phyloP scores from a whole-genome alignment of 1,284 basidiomycete genomes.

The Omphalotus olearius region DNA sequence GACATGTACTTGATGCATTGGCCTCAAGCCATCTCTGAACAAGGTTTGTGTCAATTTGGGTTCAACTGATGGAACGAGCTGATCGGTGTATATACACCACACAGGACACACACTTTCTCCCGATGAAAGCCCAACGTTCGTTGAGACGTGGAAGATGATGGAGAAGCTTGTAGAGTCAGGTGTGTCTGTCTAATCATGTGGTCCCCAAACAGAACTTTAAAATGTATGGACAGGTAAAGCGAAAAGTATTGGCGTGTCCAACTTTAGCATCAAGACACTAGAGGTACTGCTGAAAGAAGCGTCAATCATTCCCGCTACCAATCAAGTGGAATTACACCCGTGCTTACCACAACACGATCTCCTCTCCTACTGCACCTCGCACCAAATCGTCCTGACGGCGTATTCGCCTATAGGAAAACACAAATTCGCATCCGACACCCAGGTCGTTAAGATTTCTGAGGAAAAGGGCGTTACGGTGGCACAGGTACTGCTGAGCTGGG shows the following conservation, averaged over 20 bases:
- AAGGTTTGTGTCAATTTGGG: conserved; percentile 5
- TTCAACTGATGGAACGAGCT: not conserved
- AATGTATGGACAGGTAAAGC: conserved; percentile 35
- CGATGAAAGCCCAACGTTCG: conserved; percentile 20
- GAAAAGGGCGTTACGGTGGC: conserved; percentile 34
- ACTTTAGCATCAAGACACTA: conserved; percentile 42
- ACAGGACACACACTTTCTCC: conserved; percentile 15
- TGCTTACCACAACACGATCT: conserved; percentile 49
- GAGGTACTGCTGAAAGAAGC: conserved; percentile 16
- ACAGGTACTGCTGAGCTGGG: conserved; percentile 26
- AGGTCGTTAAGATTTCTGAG: conserved; percentile 35
- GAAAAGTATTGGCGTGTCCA: conserved; percentile 46
- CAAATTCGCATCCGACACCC: conserved; percentile 17
- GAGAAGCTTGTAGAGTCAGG: conserved; percentile 42
- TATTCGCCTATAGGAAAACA: conserved; percentile 48
- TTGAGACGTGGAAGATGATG: conserved; percentile 60
- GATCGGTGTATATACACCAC: conserved; percentile 18
- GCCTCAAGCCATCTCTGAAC: conserved; percentile 14
- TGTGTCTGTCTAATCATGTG: conserved; percentile 24
- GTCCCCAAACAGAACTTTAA: conserved; percentile 30
- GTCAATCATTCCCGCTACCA: not conserved
- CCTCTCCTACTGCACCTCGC: conserved; percentile 39
- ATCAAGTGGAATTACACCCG: conserved; percentile 41
- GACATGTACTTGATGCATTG: conserved; percentile 22
- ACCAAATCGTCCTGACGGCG: conserved; percentile 46